phyloP scores from a whole-genome alignment of 2,329 filamentous ascomycete species.

The Epichloe uncinata region DNA sequence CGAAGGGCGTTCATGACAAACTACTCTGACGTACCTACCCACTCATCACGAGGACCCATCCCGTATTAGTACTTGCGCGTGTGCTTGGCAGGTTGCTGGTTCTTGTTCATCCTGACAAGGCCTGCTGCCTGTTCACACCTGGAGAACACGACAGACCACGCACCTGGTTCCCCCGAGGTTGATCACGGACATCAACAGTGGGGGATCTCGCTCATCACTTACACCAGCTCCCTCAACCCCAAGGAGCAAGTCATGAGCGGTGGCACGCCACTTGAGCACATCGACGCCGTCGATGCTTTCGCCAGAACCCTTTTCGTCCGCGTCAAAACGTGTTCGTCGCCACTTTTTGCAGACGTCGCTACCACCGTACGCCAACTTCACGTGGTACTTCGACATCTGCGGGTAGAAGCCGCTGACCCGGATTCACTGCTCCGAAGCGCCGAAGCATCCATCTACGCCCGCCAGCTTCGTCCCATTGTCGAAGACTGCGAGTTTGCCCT shows the following conservation, averaged over 20 bases:
- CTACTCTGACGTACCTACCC: neutral
- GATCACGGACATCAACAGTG: neutral
- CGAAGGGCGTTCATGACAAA: neutral
- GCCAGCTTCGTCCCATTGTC: conserved; percentile 38
- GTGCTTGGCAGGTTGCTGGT: neutral
- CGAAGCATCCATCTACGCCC: conserved; percentile 28
- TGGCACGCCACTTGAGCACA: conserved; percentile 26
- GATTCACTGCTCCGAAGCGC: conserved; percentile 40
- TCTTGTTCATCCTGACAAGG: neutral
- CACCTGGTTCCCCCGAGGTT: neutral
- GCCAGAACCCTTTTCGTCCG: conserved; percentile 42
- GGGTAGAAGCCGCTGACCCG: conserved; percentile 41
- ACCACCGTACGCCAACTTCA: conserved; percentile 39
- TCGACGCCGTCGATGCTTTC: conserved; percentile 42
- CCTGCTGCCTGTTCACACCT: neutral
- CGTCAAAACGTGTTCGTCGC: conserved; percentile 30
- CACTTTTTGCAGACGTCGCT: conserved; percentile 36
- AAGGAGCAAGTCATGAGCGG: conserved; percentile 17
- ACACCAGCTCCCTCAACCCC: neutral
- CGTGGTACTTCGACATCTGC: conserved; percentile 42
- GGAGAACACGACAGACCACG: neutral
- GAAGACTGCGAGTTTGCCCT: conserved; percentile 43
- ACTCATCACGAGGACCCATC: conserved; percentile 1
- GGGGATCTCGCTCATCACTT: neutral
- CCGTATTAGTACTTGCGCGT: neutral